Base-by-base conservation (phyloP, 2,329 filamentous ascomycete genomes). In the Cucurbitaria berberidis region DNA sequence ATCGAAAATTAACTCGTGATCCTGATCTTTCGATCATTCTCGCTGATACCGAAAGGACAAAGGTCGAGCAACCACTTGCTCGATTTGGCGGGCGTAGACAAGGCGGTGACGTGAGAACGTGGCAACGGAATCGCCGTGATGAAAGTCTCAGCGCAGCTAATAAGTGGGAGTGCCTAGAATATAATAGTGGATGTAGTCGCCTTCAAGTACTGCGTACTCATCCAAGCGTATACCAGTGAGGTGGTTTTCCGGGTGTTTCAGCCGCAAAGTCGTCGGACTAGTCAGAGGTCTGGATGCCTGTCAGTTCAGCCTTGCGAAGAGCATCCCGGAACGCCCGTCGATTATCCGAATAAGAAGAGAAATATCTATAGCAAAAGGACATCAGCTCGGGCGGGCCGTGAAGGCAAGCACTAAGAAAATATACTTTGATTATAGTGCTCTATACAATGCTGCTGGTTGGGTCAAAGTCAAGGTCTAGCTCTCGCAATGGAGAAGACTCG, bases 291-390 rank as follows among this genome's bases (percentile, higher is more conserved):
- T 48, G 45, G 45, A 41, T 27, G 24, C 22, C 4, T 21, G 27
- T 22, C 24, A n/a, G 36, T 19, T 41, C 45, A 48, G 45, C 45
- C 45, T 19, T 48, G 34, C 13, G 21, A 41, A 48, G 36, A 27
- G 45, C 34, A 24, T 40, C 22, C 40, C 45, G 35, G 34, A 38
- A 21, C 21, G 16, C 15, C 9, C 3, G 3, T 24, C 3, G 36
- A 7, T 13, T 21, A n/a, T 9, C 21, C 21, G 5, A 15, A 15
- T 13, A 36, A 36, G 13, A n/a, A 24, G 11, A 39, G 36, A 2
- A 22, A 22, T 3, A n/a, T 5, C 19, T 22, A 22, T n/a, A 4
- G 6, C 24, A 2, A 18, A n/a, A 42, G 13, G 30, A 41, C 3
- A 18, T 18, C 22, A 42, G 22, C n/a, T 18, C 26, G 40, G 26